phyloP scores from a whole-genome alignment of 805 yeast species.

The Cyberlindnera veronae region DNA sequence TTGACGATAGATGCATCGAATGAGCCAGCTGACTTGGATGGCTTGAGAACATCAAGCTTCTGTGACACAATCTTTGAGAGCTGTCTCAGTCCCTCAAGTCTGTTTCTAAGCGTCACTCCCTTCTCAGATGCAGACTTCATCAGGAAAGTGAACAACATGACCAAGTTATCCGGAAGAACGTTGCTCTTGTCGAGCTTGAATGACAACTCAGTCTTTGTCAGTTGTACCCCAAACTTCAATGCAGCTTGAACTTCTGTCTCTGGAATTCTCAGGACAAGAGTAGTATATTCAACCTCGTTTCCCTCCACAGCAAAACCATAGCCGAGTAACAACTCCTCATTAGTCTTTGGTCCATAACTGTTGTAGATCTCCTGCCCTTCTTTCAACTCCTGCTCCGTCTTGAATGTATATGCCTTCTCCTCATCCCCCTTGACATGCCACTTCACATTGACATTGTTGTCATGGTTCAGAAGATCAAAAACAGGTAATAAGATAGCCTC shows the following conservation, averaged over 20 bases:
- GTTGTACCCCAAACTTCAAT: conserved; percentile 34
- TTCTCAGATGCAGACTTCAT: conserved; percentile 49
- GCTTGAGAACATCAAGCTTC: conserved; percentile 41
- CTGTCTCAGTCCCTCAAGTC: conserved; percentile 58
- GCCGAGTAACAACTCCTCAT: conserved; percentile 74
- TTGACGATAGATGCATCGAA: conserved; percentile 27
- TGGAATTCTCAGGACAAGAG: conserved; percentile 56
- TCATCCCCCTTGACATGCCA: no score
- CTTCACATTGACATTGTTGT: conserved; percentile 53
- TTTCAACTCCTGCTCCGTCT: conserved; percentile 30
- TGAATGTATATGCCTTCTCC: conserved; percentile 36
- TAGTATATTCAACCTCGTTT: conserved; percentile 56
- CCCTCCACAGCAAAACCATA: conserved; percentile 72
- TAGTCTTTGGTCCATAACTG: conserved; percentile 85
- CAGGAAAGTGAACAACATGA: conserved; percentile 52
- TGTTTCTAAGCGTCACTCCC: conserved; percentile 46
- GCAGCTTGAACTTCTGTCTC: conserved; percentile 29
- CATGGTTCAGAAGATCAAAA: conserved; percentile 75
- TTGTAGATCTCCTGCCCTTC: conserved; percentile 58
- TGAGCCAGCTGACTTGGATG: conserved; percentile 22
- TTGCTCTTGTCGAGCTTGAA: conserved; percentile 34
- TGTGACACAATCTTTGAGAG: conserved; percentile 47
- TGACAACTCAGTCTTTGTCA: conserved; percentile 40
- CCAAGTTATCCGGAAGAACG: conserved; percentile 42
- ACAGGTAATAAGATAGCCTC: conserved; percentile 75